Evolutionary conservation across 495 filamentous ascomycete genomes (phyloP).

Genomic region (Hypoxylon crocopeplum): DNA sequence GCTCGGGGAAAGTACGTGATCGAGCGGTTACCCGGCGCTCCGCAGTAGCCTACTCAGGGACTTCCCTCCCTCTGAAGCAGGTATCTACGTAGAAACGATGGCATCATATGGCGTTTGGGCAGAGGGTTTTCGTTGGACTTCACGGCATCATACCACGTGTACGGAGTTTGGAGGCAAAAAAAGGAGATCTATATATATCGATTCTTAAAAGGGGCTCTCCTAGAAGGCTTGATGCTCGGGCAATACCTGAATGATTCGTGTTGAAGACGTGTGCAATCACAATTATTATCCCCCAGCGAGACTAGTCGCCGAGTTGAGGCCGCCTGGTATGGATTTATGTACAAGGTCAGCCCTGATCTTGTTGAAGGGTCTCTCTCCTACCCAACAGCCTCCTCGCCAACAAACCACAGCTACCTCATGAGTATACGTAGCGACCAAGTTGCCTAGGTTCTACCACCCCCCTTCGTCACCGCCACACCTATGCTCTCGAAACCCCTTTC

Average conservation of each 20-base stretch:
- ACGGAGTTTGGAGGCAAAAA: constrained; percentile 19
- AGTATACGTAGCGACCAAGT: constrained; percentile 19
- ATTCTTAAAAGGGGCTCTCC: no score
- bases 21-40: constrained; percentile 85
- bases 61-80: neutral
- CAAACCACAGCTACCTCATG: constrained; percentile 12
- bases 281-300: constrained; percentile 28
- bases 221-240: no score
- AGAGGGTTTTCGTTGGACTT: neutral
- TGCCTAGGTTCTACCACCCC: neutral
- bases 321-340: constrained; percentile 25
- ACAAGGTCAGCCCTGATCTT: constrained; percentile 9
- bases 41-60: constrained; percentile 36
- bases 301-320: constrained; percentile 13
- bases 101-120: constrained; percentile 21
- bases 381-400: constrained; percentile 11
- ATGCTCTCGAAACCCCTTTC: constrained; percentile 11
- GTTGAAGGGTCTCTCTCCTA: constrained; percentile 27
- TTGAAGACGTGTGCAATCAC: constrained; percentile 27
- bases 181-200: neutral
- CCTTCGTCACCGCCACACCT: no score
- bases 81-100: neutral
- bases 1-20: constrained; percentile 88
- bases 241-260: constrained; percentile 11
- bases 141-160: constrained; percentile 3